phyloP scores from a whole-genome alignment of 2,329 filamentous ascomycete genomes.

The Lasiodiplodia sp. region DNA sequence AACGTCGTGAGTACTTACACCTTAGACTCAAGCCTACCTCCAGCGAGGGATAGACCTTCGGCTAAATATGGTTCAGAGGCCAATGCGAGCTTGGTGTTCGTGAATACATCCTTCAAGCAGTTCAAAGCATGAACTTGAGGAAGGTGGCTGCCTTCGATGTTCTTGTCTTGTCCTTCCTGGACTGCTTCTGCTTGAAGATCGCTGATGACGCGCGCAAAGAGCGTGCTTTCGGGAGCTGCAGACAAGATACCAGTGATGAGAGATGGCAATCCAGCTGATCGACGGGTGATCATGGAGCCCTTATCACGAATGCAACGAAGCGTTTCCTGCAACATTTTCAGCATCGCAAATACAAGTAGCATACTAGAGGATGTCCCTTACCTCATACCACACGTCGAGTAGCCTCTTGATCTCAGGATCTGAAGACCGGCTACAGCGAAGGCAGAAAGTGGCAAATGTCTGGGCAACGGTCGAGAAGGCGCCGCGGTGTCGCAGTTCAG shows the following conservation, averaged over 20 bases:
- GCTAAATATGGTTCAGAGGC: constrained; percentile 78
- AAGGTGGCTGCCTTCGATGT: constrained; percentile 64
- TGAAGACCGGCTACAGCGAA: constrained; percentile 62
- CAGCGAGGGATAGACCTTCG: constrained; percentile 78
- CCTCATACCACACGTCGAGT: constrained; percentile 73
- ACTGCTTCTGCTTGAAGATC: constrained; percentile 68
- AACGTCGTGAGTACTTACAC: constrained; percentile 59
- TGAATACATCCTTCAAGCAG: constrained; percentile 90
- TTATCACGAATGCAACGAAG: constrained; percentile 76
- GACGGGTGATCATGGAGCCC: constrained; percentile 79
- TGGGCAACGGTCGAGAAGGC: constrained; percentile 93
- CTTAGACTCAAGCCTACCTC: constrained; percentile 77
- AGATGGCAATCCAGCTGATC: constrained; percentile 90
- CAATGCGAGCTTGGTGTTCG: constrained; percentile 76
- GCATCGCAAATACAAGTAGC: not conserved
- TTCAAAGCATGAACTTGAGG: constrained; percentile 96
- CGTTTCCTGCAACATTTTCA: constrained; percentile 58
- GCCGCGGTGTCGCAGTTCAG: constrained; percentile 84
- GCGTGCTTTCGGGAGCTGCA: constrained; percentile 62
- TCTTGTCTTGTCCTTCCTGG: constrained; percentile 59
- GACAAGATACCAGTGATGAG: constrained; percentile 83
- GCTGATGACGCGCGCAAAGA: constrained; percentile 70
- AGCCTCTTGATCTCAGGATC: constrained; percentile 55
- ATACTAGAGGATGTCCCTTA: constrained; percentile 30
- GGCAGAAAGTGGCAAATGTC: constrained; percentile 85